These are phyloP conservation scores for Rhododendron griersonianum DNA, from an alignment of 148 eudicot species.

Conservation along the genomic window DNA sequence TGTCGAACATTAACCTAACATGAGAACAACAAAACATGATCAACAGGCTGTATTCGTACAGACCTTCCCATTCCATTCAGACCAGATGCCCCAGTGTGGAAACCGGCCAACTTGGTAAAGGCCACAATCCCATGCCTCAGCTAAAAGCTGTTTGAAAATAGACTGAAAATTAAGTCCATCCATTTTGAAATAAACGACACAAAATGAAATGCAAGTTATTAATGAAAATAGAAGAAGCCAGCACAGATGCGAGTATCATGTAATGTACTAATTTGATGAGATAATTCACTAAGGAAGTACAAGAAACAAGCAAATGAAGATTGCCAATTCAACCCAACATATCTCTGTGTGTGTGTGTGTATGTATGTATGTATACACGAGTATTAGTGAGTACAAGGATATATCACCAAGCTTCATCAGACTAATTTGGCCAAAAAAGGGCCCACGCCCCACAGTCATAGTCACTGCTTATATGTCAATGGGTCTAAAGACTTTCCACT, in stretches of 20 bases:
- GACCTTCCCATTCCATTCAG: slow-evolving; percentile 99
- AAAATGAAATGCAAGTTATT: not conserved
- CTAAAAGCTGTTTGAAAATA: slow-evolving; percentile 63
- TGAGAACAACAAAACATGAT: not conserved
- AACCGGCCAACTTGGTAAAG: no score
- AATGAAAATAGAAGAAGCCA: not conserved
- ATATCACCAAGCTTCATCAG: not conserved
- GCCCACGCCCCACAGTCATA: not conserved
- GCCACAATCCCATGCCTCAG: no score
- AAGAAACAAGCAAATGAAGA: not conserved
- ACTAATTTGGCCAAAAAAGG: not conserved
- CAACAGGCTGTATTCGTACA: slow-evolving; percentile 11
- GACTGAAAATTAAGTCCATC: slow-evolving; percentile 5
- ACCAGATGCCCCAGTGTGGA: slow-evolving; percentile 99
- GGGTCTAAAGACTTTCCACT: not conserved
- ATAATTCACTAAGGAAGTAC: not conserved
- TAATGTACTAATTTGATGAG: not conserved
- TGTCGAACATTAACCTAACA: not conserved
- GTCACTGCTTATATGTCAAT: not conserved
- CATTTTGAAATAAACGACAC: not conserved
- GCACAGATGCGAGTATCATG: not conserved
- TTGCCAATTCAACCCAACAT: not conserved
- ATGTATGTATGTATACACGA: no score
- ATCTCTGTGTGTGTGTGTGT: no score
- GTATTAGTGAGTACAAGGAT: not conserved